Conservation (phyloP, 169 alveolate species). For the Cryptosporidium muris region DNA sequence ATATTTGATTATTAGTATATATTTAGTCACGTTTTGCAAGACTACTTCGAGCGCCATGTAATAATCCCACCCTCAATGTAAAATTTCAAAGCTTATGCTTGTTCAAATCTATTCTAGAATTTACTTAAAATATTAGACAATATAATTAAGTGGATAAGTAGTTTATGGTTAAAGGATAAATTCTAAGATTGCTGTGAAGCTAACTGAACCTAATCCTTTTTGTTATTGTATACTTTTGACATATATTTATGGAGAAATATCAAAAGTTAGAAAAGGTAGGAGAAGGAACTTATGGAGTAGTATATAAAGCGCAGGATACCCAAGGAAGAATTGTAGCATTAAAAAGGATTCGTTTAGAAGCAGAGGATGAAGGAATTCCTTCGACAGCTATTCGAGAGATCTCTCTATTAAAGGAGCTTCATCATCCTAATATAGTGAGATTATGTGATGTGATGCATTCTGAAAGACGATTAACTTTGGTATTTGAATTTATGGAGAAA, state of each 20-base stretch:
- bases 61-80: too few relatives aligned
- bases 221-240: neutral
- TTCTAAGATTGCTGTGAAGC: conserved; percentile 20
- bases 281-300: conserved; percentile 99
- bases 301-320: conserved; percentile 88
- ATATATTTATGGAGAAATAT: conserved; percentile 84
- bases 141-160: too few relatives aligned
- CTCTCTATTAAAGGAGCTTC: conserved; percentile 94
- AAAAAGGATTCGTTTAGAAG: conserved; percentile 96
- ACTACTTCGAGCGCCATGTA: too few relatives aligned
- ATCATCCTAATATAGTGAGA: conserved; percentile 98
- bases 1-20: too few relatives aligned
- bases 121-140: too few relatives aligned
- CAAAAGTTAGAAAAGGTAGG: conserved; percentile 96
- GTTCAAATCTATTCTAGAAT: too few relatives aligned
- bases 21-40: too few relatives aligned
- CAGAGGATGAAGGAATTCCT: conserved; percentile 98
- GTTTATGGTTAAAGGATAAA: neutral
- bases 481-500: conserved; percentile 97
- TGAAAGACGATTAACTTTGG: conserved; percentile 94
- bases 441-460: conserved; percentile 98
- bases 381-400: conserved; percentile 97
- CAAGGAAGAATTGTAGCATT: conserved; percentile 93
- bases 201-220: neutral
- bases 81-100: too few relatives aligned